These are phyloP conservation scores for Rhododendron molle DNA, from an alignment of 148 eudicot species.

Conservation along the genomic window DNA sequence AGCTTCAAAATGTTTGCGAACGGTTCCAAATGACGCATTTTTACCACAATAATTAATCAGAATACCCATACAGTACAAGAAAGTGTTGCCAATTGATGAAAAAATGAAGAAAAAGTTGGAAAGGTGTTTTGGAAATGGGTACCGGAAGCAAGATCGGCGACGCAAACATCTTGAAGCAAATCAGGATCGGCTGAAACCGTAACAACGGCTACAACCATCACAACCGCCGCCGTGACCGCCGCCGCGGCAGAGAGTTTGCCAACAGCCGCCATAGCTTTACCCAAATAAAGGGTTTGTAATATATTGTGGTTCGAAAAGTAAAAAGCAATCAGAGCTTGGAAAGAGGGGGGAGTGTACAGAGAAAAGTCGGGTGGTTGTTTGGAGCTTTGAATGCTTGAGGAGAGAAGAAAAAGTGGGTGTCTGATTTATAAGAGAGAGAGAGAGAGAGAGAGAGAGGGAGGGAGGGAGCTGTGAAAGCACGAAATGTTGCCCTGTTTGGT, in stretches of 20 bases:
- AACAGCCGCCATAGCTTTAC: constrained; percentile 13
- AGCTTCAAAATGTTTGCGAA: background rate
- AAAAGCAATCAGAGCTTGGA: constrained; percentile 8
- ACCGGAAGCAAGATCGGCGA: constrained; percentile 29
- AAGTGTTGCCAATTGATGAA: background rate
- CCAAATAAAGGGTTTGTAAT: too few relatives aligned
- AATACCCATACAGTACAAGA: background rate
- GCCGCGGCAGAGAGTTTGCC: background rate
- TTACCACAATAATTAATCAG: too few relatives aligned
- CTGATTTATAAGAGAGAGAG: constrained; percentile 4
- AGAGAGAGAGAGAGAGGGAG: background rate
- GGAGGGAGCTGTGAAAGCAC: background rate
- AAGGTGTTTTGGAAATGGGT: background rate
- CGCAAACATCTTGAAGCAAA: constrained; percentile 33
- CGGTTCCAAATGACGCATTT: background rate
- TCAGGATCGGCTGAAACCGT: constrained; percentile 34
- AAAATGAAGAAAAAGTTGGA: background rate
- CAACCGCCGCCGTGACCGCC: background rate
- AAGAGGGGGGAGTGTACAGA: background rate
- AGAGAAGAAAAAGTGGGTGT: background rate
- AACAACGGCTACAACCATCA: constrained; percentile 9
- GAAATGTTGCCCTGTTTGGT: background rate
- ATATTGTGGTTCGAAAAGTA: background rate
- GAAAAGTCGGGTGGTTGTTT: background rate
- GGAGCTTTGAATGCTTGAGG: background rate